These are phyloP conservation scores for Quercus mongolica DNA, from an alignment of 306 rosid species.

Conservation along the genomic window DNA sequence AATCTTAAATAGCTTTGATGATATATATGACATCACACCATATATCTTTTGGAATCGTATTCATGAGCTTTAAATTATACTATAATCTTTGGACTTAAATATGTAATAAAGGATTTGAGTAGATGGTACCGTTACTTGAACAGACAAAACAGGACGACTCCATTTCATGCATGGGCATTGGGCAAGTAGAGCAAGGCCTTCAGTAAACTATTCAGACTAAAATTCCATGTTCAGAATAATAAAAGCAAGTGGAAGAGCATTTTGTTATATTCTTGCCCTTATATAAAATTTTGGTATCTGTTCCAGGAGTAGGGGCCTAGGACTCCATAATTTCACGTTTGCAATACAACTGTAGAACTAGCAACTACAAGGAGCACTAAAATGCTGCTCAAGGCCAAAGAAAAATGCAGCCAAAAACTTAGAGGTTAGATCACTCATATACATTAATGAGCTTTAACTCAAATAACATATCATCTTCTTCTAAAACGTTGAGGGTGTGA, in stretches of 20 bases:
- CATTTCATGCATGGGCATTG: too few relatives aligned
- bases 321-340: background rate
- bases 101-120: background rate
- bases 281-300: background rate
- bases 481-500: too few relatives aligned
- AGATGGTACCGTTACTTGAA: background rate
- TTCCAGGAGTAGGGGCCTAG: background rate
- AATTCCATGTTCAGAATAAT: too few relatives aligned
- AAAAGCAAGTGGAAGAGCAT: too few relatives aligned
- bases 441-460: too few relatives aligned
- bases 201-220: too few relatives aligned
- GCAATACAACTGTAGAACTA: background rate
- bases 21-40: background rate
- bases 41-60: background rate
- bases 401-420: background rate
- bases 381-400: background rate
- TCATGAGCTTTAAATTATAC: background rate
- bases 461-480: too few relatives aligned
- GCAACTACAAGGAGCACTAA: background rate
- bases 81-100: background rate
- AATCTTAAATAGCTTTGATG: background rate
- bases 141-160: background rate
- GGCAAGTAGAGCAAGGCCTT: too few relatives aligned
- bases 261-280: too few relatives aligned
- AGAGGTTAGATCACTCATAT: background rate